Base-by-base conservation (phyloP, 768 basidiomycete genomes). In the Terana coerulea region DNA sequence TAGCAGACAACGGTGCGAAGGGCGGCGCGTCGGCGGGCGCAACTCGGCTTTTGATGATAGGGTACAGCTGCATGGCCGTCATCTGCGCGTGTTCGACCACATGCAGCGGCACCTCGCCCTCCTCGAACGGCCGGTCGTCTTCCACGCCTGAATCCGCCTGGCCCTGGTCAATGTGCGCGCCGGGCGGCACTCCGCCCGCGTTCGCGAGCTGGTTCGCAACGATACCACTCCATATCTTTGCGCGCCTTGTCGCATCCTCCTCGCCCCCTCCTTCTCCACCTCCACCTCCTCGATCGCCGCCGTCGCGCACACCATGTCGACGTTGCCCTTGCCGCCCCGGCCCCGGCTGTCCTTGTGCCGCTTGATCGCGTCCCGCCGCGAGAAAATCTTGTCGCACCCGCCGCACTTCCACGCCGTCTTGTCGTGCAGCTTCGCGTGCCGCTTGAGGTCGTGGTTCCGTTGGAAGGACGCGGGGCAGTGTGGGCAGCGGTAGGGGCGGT, bases 401-500 rank as follows among this genome's bases (percentile, higher is more conserved):
- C 69, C 74, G 59, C 88, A 91, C 58, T 83, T 79, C 79, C 79
- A 91, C 22, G 83, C 85, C 55, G 78, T 85, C 58, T 76, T 80
- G 53, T 84, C 85, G 64, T 91, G 88, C 33, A 86, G 69, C 59
- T 80, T 81, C 43, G 78, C 62, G 64, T 91, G 88, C n/a, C 88
- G 79, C 67, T 87, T 89, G 41, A 89, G 73, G 64, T 90, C 88
- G 56, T 90, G 88, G 55, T 85, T 87, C 42, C 88, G 78, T 3
- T 83, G 80, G 66, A 91, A 91, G 14, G 85, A 84, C 4, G 86
- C 86, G 5, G 88, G 82, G 52, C 88, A 91, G 3, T 68, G 64
- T 1, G 62, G 67, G 57, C 88, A 89, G 14, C 78, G 76, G 65
- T 76, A 85, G 0, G 87, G 86, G 8, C 86, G 79, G 56, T 84